Conservation (phyloP, 2,329 filamentous ascomycete genomes). For the Hirsutella minnesotensis region DNA sequence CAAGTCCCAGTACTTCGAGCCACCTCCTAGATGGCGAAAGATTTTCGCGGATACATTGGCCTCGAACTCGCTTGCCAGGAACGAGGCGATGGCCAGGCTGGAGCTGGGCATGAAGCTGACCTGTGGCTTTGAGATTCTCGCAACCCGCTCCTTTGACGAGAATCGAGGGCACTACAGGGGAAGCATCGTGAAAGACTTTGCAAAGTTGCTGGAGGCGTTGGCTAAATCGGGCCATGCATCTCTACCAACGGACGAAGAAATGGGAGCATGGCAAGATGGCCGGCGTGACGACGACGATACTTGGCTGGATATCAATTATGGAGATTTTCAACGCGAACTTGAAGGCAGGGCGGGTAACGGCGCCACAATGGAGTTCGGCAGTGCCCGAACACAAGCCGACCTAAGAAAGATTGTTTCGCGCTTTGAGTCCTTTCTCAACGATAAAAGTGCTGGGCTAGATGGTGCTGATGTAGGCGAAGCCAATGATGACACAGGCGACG, state of each 20-base stretch:
- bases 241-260: constrained; percentile 64
- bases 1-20: constrained; percentile 69
- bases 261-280: constrained; percentile 51
- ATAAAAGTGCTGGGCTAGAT: constrained; percentile 69
- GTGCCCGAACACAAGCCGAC: constrained; percentile 58
- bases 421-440: constrained; percentile 87
- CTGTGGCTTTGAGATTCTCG: constrained; percentile 82
- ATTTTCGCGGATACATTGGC: constrained; percentile 6
- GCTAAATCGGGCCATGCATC: constrained; percentile 52
- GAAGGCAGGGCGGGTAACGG: constrained; percentile 30
- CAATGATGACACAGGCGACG: constrained; percentile 49
- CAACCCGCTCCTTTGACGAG: constrained; percentile 53
- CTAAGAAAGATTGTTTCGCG: constrained; percentile 82
- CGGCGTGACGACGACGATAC: constrained; percentile 67
- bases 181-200: constrained; percentile 60
- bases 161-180: constrained; percentile 57
- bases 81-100: constrained; percentile 19
- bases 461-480: constrained; percentile 65
- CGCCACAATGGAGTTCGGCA: constrained; percentile 42
- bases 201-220: constrained; percentile 64
- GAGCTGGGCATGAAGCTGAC: constrained; percentile 83
- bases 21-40: constrained; percentile 41
- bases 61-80: constrained; percentile 4
- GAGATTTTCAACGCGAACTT: constrained; percentile 78
- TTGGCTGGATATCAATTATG: constrained; percentile 87